Evolutionary conservation across 2,329 filamentous ascomycete genomes (phyloP).

Genomic region (Colletotrichum sojae): DNA sequence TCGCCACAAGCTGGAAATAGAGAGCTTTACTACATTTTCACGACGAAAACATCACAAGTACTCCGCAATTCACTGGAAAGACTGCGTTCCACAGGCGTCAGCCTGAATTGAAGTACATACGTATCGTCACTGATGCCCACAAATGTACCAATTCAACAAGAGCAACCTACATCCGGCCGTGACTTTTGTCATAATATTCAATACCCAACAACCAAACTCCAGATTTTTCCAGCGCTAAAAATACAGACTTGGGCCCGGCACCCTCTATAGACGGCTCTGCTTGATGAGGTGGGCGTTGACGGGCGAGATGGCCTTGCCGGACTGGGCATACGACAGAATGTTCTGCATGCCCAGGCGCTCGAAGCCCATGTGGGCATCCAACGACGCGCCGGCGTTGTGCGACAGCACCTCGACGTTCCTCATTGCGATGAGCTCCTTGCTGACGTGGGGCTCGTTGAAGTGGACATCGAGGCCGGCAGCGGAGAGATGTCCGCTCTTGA

Average conservation of each 20-base stretch:
- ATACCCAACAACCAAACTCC: conserved; percentile 17
- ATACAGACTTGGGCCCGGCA: not conserved
- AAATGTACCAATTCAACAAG: no score
- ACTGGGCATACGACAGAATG: conserved; percentile 27
- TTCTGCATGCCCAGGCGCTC: conserved; percentile 38
- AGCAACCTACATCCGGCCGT: no score
- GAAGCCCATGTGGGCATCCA: conserved; percentile 36
- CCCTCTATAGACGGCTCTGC: conserved; percentile 31
- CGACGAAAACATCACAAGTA: no score
- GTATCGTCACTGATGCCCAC: no score
- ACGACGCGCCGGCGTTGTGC: conserved; percentile 36
- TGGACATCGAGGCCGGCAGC: conserved; percentile 79
- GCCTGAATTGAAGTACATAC: no score
- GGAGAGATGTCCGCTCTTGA: conserved; percentile 74
- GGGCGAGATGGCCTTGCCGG: conserved; percentile 30
- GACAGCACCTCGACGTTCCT: conserved; percentile 36
- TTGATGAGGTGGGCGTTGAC: conserved; percentile 36
- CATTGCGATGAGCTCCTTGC: conserved; percentile 37
- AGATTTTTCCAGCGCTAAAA: conserved; percentile 5
- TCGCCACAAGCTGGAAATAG: no score
- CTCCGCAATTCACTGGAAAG: no score
- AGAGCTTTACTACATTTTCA: no score
- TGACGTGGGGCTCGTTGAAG: conserved; percentile 72
- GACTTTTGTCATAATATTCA: not conserved
- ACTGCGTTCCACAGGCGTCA: no score